Evolutionary conservation across 177 flowering plant species (phyloP).

Genomic region (Vitis hybrid): DNA sequence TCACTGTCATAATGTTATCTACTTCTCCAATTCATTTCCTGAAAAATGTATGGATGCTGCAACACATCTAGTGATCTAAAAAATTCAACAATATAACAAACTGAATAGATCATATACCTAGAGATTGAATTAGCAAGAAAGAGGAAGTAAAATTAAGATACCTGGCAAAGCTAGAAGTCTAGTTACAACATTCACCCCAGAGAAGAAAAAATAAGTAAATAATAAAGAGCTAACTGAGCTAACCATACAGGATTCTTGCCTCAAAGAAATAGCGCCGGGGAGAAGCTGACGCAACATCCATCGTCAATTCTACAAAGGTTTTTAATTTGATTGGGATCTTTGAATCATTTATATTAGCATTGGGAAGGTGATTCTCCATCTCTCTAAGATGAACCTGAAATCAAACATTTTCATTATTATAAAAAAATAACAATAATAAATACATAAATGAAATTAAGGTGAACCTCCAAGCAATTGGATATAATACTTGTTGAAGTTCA

Average conservation of each 20-base stretch:
- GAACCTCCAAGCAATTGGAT: too few species aligned
- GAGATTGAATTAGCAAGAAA: too few species aligned
- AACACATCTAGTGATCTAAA: neutral
- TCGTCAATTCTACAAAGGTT: slow-evolving; percentile 73
- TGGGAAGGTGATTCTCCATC: slow-evolving; percentile 14
- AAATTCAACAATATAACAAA: neutral
- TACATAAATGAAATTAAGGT: neutral
- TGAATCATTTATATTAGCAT: slow-evolving; percentile 13
- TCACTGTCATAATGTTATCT: neutral
- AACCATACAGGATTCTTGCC: slow-evolving; percentile 52
- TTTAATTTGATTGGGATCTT: slow-evolving; percentile 59
- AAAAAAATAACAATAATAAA: neutral
- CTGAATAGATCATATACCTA: neutral
- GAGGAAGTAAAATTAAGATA: too few species aligned
- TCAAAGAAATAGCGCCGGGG: slow-evolving; percentile 98
- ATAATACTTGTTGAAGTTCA: too few species aligned
- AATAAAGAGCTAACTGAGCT: neutral
- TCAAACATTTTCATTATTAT: neutral
- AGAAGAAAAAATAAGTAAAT: neutral
- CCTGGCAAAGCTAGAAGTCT: too few species aligned
- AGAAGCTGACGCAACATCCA: slow-evolving; percentile 97
- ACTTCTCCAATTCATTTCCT: neutral
- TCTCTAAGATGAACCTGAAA: slow-evolving; percentile 67
- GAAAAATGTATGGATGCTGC: neutral
- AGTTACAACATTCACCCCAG: too few species aligned